phyloP scores from a whole-genome alignment of 495 filamentous ascomycete species.

The Cercophora newfieldiana region DNA sequence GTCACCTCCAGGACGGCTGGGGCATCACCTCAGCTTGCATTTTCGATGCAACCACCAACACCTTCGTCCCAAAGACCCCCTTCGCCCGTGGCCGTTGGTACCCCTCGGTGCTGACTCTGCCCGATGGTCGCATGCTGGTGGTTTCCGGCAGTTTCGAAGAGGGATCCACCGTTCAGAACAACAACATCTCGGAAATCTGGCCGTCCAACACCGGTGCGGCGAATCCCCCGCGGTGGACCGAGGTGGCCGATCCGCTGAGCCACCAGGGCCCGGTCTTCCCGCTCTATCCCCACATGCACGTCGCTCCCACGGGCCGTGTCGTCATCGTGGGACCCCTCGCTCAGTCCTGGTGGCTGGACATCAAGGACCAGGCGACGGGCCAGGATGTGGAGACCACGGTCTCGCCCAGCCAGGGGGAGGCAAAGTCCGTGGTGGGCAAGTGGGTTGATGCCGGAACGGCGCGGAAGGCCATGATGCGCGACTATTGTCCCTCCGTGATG shows the following conservation, averaged over 20 bases:
- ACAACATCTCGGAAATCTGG: conserved; percentile 14
- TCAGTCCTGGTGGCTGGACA: background rate
- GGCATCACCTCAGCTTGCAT: conserved; percentile 9
- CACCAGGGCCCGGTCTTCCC: background rate
- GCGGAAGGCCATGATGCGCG: conserved; percentile 13
- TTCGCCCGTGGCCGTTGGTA: conserved; percentile 15
- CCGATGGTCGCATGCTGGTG: conserved; percentile 12
- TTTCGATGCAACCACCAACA: conserved; percentile 2
- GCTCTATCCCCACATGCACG: conserved; percentile 9
- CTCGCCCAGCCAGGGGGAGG: too few species aligned
- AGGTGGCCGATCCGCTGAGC: conserved; percentile 5
- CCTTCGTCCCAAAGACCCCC: conserved; percentile 8
- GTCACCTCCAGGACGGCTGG: conserved; percentile 10
- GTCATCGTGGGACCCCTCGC: conserved; percentile 1
- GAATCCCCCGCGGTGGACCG: conserved; percentile 1
- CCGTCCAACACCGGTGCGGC: background rate
- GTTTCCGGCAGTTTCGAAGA: conserved; percentile 5
- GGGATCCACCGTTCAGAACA: background rate
- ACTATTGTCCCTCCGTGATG: conserved; percentile 17
- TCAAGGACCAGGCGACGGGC: conserved; percentile 4
- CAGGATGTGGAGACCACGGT: background rate
- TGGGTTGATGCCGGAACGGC: background rate
- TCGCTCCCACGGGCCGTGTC: conserved; percentile 3
- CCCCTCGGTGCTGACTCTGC: conserved; percentile 12
- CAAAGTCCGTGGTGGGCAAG: background rate